Evolutionary conservation across 192 early-diverging fungal species (phyloP), one percentile per base, ranked within the genome.

Genomic region (Phycomyces blakesleeanus): DNA sequence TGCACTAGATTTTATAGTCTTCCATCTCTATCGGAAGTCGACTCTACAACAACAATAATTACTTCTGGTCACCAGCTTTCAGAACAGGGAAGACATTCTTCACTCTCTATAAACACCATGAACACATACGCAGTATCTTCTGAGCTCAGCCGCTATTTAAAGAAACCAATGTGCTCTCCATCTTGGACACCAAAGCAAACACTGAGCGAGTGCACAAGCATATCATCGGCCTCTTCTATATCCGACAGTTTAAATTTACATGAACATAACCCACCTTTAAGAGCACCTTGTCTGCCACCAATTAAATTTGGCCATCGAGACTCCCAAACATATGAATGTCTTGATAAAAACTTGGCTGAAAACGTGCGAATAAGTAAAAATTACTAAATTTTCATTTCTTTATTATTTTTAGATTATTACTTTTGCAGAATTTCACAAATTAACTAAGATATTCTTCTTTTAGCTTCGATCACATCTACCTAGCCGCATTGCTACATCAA

Each of bases 1-100:
- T 64, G 63, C 29, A 64, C 63, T 14, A 20, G 27, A 47, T 64
- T 64, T 26, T 64, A 64, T 15, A 47, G 24, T 37, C 2, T 54
- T 3, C 55, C 22, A 1, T 27, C 25, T 38, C 26, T 34, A 4
- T 57, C 34, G 11, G 44, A 47, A 47, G 44, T 18, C 12, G 44
- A 47, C 11, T 18, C 18, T n/a, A 14, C 44, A n/a, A n/a, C 44
- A 12, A 14, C 44, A 34, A 34, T 34, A 34, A 34, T 34, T 34
- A 7, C 44, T 18, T 47, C 44, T n/a, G 15, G 18, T 11, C 44
- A 47, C 18, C 44, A 18, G 11, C 2, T 47, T 47, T 1, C 12
- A n/a, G 12, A 47, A 11, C 12, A 47, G 11, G 18, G 11, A 47
- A 47, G 44, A n/a, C 44, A 47, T 18, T 47, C 44, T 47, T 47